phyloP scores from a whole-genome alignment of 225 moss, liverwort and hornwort species.

The Asterella californica region DNA sequence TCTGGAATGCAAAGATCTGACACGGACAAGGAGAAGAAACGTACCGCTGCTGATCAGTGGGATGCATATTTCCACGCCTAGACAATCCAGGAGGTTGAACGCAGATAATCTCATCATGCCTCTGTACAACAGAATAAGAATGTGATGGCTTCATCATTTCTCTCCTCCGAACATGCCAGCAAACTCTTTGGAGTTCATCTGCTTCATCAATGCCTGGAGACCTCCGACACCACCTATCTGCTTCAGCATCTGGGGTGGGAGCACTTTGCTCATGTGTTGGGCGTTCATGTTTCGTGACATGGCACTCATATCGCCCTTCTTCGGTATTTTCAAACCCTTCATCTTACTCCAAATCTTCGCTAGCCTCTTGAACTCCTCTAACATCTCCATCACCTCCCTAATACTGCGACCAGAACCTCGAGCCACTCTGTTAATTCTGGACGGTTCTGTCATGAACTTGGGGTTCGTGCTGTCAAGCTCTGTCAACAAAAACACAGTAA shows the following conservation, averaged over 20 bases:
- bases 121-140: neutral
- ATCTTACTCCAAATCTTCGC: conserved; percentile 86
- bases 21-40: conserved; percentile 29
- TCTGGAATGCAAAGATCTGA: neutral
- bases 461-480: conserved; percentile 85
- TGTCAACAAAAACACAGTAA: conserved; percentile 27
- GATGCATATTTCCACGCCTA: neutral
- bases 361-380: conserved; percentile 74
- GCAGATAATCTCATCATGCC: neutral
- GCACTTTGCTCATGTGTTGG: conserved; percentile 74
- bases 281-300: conserved; percentile 86
- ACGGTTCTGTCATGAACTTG: conserved; percentile 76
- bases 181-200: conserved; percentile 82
- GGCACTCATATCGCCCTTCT: conserved; percentile 79
- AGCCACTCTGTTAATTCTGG: conserved; percentile 70
- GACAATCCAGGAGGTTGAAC: neutral
- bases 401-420: conserved; percentile 67
- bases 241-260: conserved; percentile 87
- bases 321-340: conserved; percentile 85
- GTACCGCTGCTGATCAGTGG: too few relatives aligned
- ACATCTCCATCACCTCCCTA: conserved; percentile 73
- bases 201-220: conserved; percentile 80
- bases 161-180: conserved; percentile 81
- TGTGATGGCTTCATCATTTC: conserved; percentile 16
- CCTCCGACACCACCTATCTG: conserved; percentile 82